Conservation (phyloP, 208 protist genomes). For the Crithidia sp. region DNA sequence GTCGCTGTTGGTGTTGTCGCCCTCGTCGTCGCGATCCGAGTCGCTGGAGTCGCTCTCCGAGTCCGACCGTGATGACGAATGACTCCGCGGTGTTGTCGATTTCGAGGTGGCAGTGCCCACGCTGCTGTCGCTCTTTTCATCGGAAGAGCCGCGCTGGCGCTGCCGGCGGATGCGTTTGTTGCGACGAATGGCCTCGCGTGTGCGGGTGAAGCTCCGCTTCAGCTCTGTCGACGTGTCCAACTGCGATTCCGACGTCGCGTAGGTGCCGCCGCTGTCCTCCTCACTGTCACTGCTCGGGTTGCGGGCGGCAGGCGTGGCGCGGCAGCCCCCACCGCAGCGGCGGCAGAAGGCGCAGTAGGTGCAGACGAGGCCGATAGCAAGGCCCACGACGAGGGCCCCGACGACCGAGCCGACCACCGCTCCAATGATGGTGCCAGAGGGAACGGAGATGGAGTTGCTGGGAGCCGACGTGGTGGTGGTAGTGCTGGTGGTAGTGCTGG, state of each 20-base stretch:
- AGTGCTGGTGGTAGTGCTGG: neutral
- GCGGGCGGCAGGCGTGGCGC: neutral
- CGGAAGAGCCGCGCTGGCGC: too few relatives aligned
- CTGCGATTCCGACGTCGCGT: neutral
- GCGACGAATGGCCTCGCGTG: neutral
- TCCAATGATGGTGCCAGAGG: neutral
- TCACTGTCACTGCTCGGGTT: neutral
- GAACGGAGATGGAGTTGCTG: neutral
- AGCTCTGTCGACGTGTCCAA: neutral
- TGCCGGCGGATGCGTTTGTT: too few relatives aligned
- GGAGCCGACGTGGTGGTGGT: neutral
- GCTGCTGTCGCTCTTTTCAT: neutral
- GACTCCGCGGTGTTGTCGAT: neutral
- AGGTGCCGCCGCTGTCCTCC: too few relatives aligned
- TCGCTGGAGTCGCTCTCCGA: neutral
- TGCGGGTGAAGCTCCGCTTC: neutral
- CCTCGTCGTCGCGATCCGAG: neutral
- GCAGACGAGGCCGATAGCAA: neutral
- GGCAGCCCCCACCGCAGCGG: slow-evolving; percentile 1
- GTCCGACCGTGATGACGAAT: neutral
- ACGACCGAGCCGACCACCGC: neutral
- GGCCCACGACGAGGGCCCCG: neutral
- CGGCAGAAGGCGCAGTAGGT: neutral
- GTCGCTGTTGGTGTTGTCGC: too few relatives aligned
- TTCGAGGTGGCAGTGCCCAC: neutral